phyloP scores from a whole-genome alignment of 768 basidiomycete species.

The Phylloporus rhodoxanthus region DNA sequence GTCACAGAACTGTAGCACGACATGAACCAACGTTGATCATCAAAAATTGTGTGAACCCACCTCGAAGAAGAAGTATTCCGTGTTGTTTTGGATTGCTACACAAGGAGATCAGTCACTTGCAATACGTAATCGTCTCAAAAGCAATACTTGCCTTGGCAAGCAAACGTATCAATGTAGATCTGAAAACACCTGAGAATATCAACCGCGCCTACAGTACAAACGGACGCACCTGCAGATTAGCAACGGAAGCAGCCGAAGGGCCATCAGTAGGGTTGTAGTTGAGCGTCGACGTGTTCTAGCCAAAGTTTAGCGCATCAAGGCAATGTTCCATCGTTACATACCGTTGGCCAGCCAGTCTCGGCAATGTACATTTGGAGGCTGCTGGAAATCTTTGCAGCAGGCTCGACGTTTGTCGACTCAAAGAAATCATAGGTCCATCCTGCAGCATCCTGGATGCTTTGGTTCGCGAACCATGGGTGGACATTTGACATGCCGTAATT shows the following conservation, averaged over 20 bases:
- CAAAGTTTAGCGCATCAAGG: constrained; percentile 2
- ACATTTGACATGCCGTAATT: constrained; percentile 88
- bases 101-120: constrained; percentile 5
- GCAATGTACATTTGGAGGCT: constrained; percentile 84
- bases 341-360: constrained; percentile 87
- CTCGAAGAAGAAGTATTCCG: constrained; percentile 87
- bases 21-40: not conserved
- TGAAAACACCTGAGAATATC: constrained; percentile 29
- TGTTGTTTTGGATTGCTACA: constrained; percentile 68
- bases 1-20: constrained; percentile 51
- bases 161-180: constrained; percentile 79
- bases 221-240: constrained; percentile 49
- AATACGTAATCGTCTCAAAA: not conserved
- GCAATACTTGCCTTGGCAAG: constrained; percentile 45
- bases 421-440: constrained; percentile 83
- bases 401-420: constrained; percentile 51
- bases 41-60: constrained; percentile 25
- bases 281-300: constrained; percentile 52
- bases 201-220: not conserved
- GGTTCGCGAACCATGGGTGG: constrained; percentile 91
- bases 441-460: constrained; percentile 59
- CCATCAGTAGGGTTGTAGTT: constrained; percentile 59
- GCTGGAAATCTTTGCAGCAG: constrained; percentile 57
- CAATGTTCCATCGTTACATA: constrained; percentile 28
- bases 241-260: constrained; percentile 52